A percentile compares a stretch with the other conserved stretches of the same genome.
phyloP scores from a whole-genome alignment of 179 eudicot species.

The Pouteria campechiana region DNA sequence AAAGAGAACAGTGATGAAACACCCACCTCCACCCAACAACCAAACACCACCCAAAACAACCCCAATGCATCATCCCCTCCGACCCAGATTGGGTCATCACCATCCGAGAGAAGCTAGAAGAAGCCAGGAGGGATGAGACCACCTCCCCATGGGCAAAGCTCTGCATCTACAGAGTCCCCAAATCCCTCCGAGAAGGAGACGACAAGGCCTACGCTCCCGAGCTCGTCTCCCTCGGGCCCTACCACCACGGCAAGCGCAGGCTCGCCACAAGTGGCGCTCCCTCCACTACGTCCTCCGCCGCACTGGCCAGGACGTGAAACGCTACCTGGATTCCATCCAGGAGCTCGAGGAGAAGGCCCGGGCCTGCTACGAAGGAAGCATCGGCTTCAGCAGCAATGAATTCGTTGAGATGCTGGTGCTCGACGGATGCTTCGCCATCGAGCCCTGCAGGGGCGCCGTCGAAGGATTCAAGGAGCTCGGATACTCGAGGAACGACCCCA shows the following conservation, averaged over 20 bases:
- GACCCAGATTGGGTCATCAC: conserved; percentile 52
- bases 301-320: conserved; percentile 27
- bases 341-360: conserved; percentile 58
- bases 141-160: conserved; percentile 54
- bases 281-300: conserved; percentile 46
- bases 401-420: conserved; percentile 77
- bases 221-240: conserved; percentile 73
- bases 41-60: conserved; percentile 4
- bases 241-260: conserved; percentile 46
- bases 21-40: conserved; percentile 6
- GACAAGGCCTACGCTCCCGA: conserved; percentile 62
- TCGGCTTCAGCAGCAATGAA: conserved; percentile 40
- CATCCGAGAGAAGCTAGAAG: conserved; percentile 47
- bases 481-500: conserved; percentile 62
- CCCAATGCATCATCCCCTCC: conserved; percentile 7
- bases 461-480: conserved; percentile 60
- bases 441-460: conserved; percentile 60
- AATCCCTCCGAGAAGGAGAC: conserved; percentile 41
- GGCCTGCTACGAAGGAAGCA: conserved; percentile 58
- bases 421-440: conserved; percentile 70
- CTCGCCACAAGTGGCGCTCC: conserved; percentile 84
- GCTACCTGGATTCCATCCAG: conserved; percentile 41
- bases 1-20: conserved; percentile 17
- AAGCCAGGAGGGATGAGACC: conserved; percentile 43
- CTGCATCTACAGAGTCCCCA: conserved; percentile 62